These are phyloP conservation scores for Trypanosomatidae sp. DNA, from an alignment of 208 protist genomes.

Conservation along the genomic window DNA sequence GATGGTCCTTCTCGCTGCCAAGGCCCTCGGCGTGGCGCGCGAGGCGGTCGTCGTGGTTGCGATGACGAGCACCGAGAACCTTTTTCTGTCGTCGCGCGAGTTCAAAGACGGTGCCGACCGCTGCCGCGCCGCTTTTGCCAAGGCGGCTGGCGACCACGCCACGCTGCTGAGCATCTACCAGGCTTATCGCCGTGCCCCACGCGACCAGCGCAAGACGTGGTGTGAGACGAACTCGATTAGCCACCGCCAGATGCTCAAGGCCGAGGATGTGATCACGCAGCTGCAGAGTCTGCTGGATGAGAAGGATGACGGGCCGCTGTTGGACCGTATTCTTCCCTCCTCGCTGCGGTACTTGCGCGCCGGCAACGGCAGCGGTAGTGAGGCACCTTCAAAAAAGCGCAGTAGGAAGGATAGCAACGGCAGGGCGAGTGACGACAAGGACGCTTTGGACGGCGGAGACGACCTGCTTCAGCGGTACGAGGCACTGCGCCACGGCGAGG, in stretches of 20 bases:
- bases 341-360: conserved; percentile 21
- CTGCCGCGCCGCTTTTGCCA: conserved; percentile 68
- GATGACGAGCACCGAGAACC: conserved; percentile 89
- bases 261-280: conserved; percentile 83
- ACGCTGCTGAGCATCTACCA: conserved; percentile 85
- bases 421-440: too few relatives aligned
- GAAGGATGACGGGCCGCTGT: conserved; percentile 46
- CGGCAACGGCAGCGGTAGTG: too few relatives aligned
- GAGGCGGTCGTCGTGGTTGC: conserved; percentile 96
- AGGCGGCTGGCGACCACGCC: conserved; percentile 85
- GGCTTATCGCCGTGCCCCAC: conserved; percentile 59
- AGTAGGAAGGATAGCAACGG: too few relatives aligned
- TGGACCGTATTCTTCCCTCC: conserved; percentile 40
- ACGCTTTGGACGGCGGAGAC: too few relatives aligned
- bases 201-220: conserved; percentile 71
- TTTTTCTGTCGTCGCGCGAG: conserved; percentile 79
- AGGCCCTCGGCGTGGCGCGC: conserved; percentile 92
- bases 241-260: conserved; percentile 84
- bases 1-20: conserved; percentile 95
- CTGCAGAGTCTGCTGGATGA: conserved; percentile 66
- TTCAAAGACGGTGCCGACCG: conserved; percentile 74
- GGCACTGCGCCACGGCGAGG: conserved; percentile 20
- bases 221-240: conserved; percentile 84
- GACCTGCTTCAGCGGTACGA: conserved; percentile 36
- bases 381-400: too few relatives aligned